Evolutionary conservation across 2,329 filamentous ascomycete genomes (phyloP).

Genomic region (Cladosporium sp.): DNA sequence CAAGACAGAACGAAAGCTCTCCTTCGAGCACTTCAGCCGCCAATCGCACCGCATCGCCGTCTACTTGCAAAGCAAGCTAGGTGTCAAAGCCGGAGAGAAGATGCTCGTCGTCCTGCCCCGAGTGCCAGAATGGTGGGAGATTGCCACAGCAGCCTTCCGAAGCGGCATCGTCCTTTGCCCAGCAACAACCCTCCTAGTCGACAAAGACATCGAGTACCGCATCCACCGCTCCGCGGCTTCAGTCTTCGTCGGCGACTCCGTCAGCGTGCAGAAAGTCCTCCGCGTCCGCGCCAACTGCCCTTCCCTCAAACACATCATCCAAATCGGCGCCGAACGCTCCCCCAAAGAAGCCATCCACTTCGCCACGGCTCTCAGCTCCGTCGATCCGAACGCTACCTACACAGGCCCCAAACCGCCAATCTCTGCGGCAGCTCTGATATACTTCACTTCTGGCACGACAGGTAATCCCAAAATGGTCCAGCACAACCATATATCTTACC

Average conservation of each 20-base stretch:
- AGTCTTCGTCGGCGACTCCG: constrained; percentile 41
- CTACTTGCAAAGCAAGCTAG: constrained; percentile 36
- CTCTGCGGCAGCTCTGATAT: constrained; percentile 39
- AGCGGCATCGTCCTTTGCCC: constrained; percentile 42
- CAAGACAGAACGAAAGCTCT: constrained; percentile 31
- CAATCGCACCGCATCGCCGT: constrained; percentile 40
- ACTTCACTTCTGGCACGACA: constrained; percentile 45
- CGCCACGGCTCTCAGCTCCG: constrained; percentile 27
- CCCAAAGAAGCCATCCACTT: constrained; percentile 32
- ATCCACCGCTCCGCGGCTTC: constrained; percentile 37
- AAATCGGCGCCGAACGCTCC: constrained; percentile 29
- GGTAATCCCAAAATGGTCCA: constrained; percentile 45
- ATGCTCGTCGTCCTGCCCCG: constrained; percentile 41
- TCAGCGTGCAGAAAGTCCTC: constrained; percentile 38
- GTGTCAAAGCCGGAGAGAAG: constrained; percentile 37
- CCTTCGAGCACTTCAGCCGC: constrained; percentile 39
- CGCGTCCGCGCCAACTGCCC: constrained; percentile 35
- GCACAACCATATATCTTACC: constrained; percentile 45
- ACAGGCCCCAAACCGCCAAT: constrained; percentile 28
- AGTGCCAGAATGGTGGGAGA: constrained; percentile 43
- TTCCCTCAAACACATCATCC: constrained; percentile 37
- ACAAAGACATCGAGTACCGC: constrained; percentile 43
- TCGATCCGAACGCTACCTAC: constrained; percentile 30
- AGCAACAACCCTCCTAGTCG: constrained; percentile 41
- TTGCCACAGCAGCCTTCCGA: constrained; percentile 40